phyloP scores from a whole-genome alignment of 106 monocot species.

The Alisma plantagoaquatica region DNA sequence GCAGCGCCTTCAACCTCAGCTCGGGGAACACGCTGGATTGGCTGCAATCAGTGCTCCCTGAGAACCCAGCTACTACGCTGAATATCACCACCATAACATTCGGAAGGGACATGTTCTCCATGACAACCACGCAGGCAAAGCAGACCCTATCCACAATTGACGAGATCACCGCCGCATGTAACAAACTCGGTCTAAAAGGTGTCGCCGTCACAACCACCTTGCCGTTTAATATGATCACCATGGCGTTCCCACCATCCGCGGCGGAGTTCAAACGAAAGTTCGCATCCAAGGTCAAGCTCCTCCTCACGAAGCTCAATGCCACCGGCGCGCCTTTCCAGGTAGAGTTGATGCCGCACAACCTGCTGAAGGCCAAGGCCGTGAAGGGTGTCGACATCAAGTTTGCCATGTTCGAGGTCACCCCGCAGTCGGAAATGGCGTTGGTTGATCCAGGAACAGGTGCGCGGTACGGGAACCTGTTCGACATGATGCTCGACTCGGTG shows the following conservation, averaged over 20 bases:
- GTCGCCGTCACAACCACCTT: conserved; percentile 6
- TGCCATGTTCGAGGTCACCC: background rate
- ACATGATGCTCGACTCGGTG: conserved; percentile 10
- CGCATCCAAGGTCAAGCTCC: background rate
- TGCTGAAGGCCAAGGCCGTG: background rate
- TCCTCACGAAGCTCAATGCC: background rate
- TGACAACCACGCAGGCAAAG: background rate
- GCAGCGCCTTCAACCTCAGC: too few species aligned
- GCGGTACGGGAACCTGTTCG: background rate
- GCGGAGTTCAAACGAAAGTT: background rate
- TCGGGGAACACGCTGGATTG: too few species aligned
- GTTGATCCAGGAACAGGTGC: background rate
- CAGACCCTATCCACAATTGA: background rate
- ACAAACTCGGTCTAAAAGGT: background rate
- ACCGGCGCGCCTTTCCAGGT: conserved; percentile 6
- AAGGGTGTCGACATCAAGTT: background rate
- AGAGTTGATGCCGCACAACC: conserved; percentile 2
- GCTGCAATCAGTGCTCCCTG: background rate
- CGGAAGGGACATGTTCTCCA: background rate
- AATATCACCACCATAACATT: conserved; percentile 6
- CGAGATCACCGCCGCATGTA: background rate
- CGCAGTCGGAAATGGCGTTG: background rate
- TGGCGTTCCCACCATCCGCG: conserved; percentile 3
- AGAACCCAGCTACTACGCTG: background rate
- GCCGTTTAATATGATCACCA: background rate